Base-by-base conservation (phyloP, 257 asterid species). In the Gardenia jasminoides region DNA sequence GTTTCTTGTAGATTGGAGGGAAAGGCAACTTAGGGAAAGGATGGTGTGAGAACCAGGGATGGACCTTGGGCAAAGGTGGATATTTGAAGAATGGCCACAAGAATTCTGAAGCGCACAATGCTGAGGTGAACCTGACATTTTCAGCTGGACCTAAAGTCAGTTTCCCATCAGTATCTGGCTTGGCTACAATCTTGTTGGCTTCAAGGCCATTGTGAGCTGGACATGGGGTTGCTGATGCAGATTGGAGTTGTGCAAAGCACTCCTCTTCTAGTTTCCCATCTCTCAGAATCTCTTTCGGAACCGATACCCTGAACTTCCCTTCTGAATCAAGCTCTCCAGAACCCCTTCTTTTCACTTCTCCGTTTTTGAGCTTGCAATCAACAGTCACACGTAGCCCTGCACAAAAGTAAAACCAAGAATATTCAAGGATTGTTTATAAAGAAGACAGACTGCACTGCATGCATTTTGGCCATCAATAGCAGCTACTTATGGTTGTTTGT, bases 211-310 rank as follows among this genome's bases (percentile, higher is more conserved):
- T 56, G 75, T 87, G 93, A 44, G 91, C 86, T 0, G 98, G 92
- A 83, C 99, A 95, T 17, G 98, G 96, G 39, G 79, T 66, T 2
- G 92, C 81, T 7, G 91, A 85, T 1, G 94, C 94, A 80, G 90
- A 90, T 64, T 92, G 96, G 70, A 95, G 93, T 75, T 93, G 99
- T 6, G 94, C 97, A 66, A 89, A 92, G 83, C 99, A 95, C 44
- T 91, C 94, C 30, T 90, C 88, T 26, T 88, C 90, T 44, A 91
- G 88, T 12, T 89, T 80, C 20, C 90, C 94, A 33, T 86, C 79
- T 26, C 85, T 80, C 33, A 88, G 83, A 1, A 87, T 65, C 44
- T 88, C 92, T 68, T 80, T 54, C 1, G 94, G 88, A 15, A 94
- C 74, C 22, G 89, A 82, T 6, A 91, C 89, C 77, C 83, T 80